Conservation (phyloP, 306 rosid genomes). For the Prinsepia uniflora region DNA sequence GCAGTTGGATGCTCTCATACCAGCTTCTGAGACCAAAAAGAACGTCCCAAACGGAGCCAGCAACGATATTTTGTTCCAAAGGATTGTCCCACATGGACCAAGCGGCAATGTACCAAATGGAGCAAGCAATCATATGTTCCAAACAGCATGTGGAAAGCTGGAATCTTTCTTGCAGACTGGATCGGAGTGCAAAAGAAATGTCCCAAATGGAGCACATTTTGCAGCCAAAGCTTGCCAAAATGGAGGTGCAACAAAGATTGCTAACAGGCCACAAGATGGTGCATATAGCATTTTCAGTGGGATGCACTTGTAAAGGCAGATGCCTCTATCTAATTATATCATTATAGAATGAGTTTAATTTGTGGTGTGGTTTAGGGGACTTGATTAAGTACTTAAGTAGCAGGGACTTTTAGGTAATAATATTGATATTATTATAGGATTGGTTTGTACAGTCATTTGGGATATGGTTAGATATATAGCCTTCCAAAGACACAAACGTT, state of each 20-base stretch:
- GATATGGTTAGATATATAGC: constrained; percentile 34
- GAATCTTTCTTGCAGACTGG: constrained; percentile 37
- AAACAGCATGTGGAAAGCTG: constrained; percentile 28
- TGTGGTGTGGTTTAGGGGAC: constrained; percentile 11
- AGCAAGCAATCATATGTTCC: constrained; percentile 34
- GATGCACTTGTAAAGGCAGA: constrained; percentile 40
- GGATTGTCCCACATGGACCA: constrained; percentile 26
- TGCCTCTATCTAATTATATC: not conserved
- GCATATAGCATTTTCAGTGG: constrained; percentile 50
- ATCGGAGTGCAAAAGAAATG: constrained; percentile 30
- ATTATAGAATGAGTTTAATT: not conserved
- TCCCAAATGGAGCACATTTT: constrained; percentile 28
- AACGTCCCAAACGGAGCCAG: constrained; percentile 31
- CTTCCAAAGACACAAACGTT: constrained; percentile 29
- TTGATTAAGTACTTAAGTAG: not conserved
- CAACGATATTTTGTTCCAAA: constrained; percentile 32
- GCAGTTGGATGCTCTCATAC: constrained; percentile 48
- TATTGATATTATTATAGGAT: constrained; percentile 19
- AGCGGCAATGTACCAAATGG: constrained; percentile 19
- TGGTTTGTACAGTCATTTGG: constrained; percentile 51
- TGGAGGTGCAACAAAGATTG: constrained; percentile 29
- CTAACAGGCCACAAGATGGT: constrained; percentile 36
- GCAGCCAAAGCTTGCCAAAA: constrained; percentile 35
- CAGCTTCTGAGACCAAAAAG: constrained; percentile 35
- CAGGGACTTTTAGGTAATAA: constrained; percentile 16